Evolutionary conservation across 164 flowering plant species (phyloP), one percentile per base, ranked within the genome.

Genomic region (Malania oleifera): DNA sequence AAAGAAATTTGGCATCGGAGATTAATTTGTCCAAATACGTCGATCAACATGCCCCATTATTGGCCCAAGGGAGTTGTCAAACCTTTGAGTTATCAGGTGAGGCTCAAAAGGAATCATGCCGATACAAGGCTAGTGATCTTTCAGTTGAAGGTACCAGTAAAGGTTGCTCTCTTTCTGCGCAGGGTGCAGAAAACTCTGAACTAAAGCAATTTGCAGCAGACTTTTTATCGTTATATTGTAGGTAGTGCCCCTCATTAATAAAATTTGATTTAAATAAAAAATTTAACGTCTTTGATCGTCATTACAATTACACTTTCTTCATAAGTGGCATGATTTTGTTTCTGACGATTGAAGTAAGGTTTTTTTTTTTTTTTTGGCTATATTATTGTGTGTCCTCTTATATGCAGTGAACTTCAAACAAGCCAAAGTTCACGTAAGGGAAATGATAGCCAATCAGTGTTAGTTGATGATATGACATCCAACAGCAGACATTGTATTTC

Each of bases 211-310:
- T 84, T 69, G 83, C 91, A 10, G 63, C 77, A 27, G 79, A 80
- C 19, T 85, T 82, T 60, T 63, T 92, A 69, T 86, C 97, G 31
- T 44, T 86, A 47, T 87, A 84, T 73, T 89, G 91, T 67, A 67
- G 96, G 98, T 85, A 85, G 45, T 41, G 29, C 52, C 24, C 7
- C 17, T 45, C 15, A 45, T 45, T 45, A 17, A 6, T 17, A 45
- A 6, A 6, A 45, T 45, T 17, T 45, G 17, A n/a, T n/a, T n/a
- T n/a, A n/a, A n/a, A n/a, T n/a, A n/a, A n/a, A n/a, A n/a, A n/a
- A n/a, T n/a, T n/a, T n/a, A n/a, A n/a, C n/a, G n/a, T n/a, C n/a
- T n/a, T n/a, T n/a, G n/a, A n/a, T n/a, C n/a, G n/a, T n/a, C n/a
- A n/a, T n/a, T n/a, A n/a, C n/a, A n/a, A n/a, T n/a, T n/a, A n/a